Evolutionary conservation across 1,284 basidiomycete species (phyloP).

Genomic region (Ustilago crameri): DNA sequence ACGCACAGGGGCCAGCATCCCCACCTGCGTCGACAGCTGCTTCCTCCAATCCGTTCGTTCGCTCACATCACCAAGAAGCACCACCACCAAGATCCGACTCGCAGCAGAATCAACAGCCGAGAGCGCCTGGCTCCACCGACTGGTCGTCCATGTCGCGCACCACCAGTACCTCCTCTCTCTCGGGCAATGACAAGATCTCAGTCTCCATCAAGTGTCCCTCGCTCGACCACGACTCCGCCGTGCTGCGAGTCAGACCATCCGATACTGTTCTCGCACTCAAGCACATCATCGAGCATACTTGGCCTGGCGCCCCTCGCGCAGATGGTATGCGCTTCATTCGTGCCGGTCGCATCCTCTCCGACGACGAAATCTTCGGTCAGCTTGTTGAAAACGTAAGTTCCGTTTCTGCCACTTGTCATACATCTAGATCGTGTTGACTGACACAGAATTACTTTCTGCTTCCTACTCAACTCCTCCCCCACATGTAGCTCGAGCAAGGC

Average conservation of each 20-base stretch:
- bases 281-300: constrained; percentile 39
- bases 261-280: constrained; percentile 46
- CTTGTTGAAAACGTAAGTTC: constrained; percentile 30
- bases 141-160: constrained; percentile 11
- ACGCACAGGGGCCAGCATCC: constrained; percentile 21
- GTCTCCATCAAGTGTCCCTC: constrained; percentile 52
- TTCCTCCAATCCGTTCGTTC: constrained; percentile 25
- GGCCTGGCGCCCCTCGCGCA: constrained; percentile 48
- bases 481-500: constrained; percentile 24
- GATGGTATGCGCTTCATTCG: constrained; percentile 60
- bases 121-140: neutral
- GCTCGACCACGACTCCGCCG: constrained; percentile 37
- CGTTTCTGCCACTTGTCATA: neutral
- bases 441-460: neutral
- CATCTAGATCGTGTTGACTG: neutral
- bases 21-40: constrained; percentile 31
- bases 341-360: constrained; percentile 51
- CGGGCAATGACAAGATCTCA: constrained; percentile 6
- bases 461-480: neutral
- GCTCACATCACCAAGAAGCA: constrained; percentile 27
- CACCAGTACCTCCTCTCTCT: constrained; percentile 1
- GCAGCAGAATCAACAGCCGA: neutral
- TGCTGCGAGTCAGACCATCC: constrained; percentile 19
- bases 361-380: constrained; percentile 32
- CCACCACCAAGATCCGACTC: neutral